Base-by-base conservation (phyloP, 1,139 yeast species). In the Suhomyces terraborum region DNA sequence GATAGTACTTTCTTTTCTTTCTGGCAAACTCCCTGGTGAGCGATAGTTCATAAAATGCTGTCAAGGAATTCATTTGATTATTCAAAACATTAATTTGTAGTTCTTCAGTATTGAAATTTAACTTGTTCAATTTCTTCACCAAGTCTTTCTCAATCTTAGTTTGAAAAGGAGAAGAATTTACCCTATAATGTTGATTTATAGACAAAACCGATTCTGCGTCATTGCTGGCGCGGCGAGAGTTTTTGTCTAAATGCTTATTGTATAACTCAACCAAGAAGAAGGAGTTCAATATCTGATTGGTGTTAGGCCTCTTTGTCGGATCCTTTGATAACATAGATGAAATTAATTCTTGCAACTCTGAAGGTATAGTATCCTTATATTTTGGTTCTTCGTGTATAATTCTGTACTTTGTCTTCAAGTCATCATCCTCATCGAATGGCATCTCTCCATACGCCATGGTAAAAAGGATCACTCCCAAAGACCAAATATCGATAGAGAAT, bases 361-460 rank as follows among this genome's bases (percentile, higher is more conserved):
- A 61, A 1, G 82, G 75, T 4, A 80, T 56, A 14, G 67, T 64
- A 13, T 72, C 73, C 29, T 54, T 49, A 53, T 73, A 84, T 0
- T 48, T 47, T 0, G 98, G 98, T 40, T 82, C 88, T 4, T 73
- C 79, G 43, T 78, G 66, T 6, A 88, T 65, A 36, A 93, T 85
- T 50, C 75, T 78, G 52, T 66, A 64, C 49, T 78, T 78, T 0
- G 91, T 83, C 36, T 67, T 77, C 32, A 73, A 59, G 17, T 86
- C 94, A 50, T 80, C 84, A 36, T 89, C 96, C 51, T 85, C 93
- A 54, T 84, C 89, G 64, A 91, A 93, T 1, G 98, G 98, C 84
- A 93, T 82, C 48, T 80, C 80, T 0, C 98, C 98, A 43, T 85
- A 81, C 1, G 88, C 58, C 77, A 93, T 73, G 0, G 98, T 88